Base-by-base conservation (phyloP, 2,329 filamentous ascomycete genomes). In the Alternaria hordeiaustralica region DNA sequence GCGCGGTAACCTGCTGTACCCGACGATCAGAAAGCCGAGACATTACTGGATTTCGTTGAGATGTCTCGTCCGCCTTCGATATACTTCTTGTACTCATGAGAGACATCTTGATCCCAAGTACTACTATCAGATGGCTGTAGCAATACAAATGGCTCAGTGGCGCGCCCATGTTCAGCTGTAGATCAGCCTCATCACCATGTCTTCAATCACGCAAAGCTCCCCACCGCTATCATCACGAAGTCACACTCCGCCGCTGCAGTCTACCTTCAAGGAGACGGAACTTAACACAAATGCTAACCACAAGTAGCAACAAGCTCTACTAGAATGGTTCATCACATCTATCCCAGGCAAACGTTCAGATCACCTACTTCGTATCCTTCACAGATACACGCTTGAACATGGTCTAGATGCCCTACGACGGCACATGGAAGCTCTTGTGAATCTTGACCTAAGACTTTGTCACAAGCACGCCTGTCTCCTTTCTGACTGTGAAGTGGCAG, bases 251-350 rank as follows among this genome's bases (percentile, higher is more conserved):
- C 11, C 11, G 11, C 28, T 30, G 5, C 28, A 7, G 12, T 25
- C 43, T 3, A 30, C 26, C 21, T 33, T n/a, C 5, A n/a, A n/a
- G 26, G 15, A 45, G 46, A 25, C 9, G n/a, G 46, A 57, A 54
- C 7, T 5, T 3, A 25, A 33, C 20, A 36, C 10, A 11, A 18
- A 11, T 11, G 13, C 28, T 30, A 12, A 30, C 5, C 11, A 11
- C 11, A 30, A 1, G 28, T 4, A 30, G 28, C 28, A 30, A 12
- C 28, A 30, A 30, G 28, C 11, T 30, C 28, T 58, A 11, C 18
- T 23, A 47, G 30, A 53, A 33, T 61, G 54, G 59, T 15, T 58
- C 7, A 54, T 61, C 36, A 33, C 43, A 6, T 46, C 53, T 8
- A 13, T 50, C 4, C 46, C 46, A 5, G 12, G 2, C 6, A 3